Evolutionary conservation across 352 stramenopile genomes (phyloP), one percentile per base, ranked within the genome.

Genomic region (Phytophthora constricta): DNA sequence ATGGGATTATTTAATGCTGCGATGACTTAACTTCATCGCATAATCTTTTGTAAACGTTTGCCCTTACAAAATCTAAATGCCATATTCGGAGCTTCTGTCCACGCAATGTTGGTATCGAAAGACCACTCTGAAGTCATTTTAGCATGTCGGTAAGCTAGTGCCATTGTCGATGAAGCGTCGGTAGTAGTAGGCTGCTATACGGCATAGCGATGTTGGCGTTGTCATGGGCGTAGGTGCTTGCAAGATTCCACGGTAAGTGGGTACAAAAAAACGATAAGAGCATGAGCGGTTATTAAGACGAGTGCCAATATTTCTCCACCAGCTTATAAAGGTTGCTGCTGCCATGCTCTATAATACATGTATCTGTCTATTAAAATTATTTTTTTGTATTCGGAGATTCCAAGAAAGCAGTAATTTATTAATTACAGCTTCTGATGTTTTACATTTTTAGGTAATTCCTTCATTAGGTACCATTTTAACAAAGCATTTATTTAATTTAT

Each of bases 101-200:
- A 65, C 42, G 23, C 47, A 42, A 51, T 2, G 57, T 22, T 23
- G 26, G 25, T 5, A 14, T 20, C 0, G 25, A 10, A 27, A 33
- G 11, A 5, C 52, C 42, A 46, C 16, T n/a, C 8, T 13, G 49
- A 2, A 65, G 31, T 47, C 58, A 65, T 2, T 28, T 31, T 8
- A 34, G 25, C 20, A 65, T 14, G 8, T 54, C 58, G 53, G 45
- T 37, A 9, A 46, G 58, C n/a, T 23, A 14, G n/a, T 17, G 33
- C 31, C 34, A 2, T 26, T 2, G 20, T 28, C 58, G n/a, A 41
- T 22, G 13, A 59, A 59, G 10, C 41, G 49, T 2, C 19, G 26
- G 19, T 42, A 67, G 41, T 67, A 67, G 28, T 65, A 65, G n/a
- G n/a, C n/a, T 11, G 39, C 59, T 23, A 67, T 48, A 13, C 59